phyloP scores from a whole-genome alignment of 805 yeast species.

The Blastobotrys terrestris region DNA sequence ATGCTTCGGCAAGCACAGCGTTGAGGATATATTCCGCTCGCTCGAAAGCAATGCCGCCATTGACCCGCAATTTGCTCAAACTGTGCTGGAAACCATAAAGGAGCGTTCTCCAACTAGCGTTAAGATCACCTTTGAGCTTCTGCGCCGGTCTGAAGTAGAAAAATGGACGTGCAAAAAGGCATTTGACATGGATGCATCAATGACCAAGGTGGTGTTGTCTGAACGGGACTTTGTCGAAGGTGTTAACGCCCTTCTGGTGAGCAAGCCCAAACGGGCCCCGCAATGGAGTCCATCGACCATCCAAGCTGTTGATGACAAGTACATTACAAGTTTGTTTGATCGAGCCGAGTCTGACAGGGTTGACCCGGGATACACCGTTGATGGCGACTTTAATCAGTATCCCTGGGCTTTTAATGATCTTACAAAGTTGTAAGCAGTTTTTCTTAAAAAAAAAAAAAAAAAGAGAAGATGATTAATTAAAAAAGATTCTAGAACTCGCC shows the following conservation, averaged over 20 bases:
- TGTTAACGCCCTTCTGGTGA: slow-evolving; percentile 36
- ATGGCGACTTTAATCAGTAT: not conserved
- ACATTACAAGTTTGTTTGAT: not conserved
- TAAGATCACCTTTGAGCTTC: slow-evolving; percentile 58
- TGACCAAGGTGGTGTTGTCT: slow-evolving; percentile 69
- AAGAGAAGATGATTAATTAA: not conserved
- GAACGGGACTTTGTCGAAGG: slow-evolving; percentile 46
- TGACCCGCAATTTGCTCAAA: slow-evolving; percentile 50
- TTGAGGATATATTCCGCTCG: slow-evolving; percentile 48
- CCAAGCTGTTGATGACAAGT: slow-evolving; percentile 24
- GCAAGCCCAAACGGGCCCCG: slow-evolving; percentile 50
- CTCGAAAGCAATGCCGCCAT: slow-evolving; percentile 40
- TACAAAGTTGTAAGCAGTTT: not conserved
- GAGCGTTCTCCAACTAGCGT: slow-evolving; percentile 70
- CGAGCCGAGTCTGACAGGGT: not conserved
- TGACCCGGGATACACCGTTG: not conserved
- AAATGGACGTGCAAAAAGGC: slow-evolving; percentile 54
- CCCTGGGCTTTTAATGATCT: not conserved
- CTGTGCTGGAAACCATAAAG: slow-evolving; percentile 47
- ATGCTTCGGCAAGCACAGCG: slow-evolving; percentile 46
- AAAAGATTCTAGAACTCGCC: slow-evolving; percentile 52
- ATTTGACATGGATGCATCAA: slow-evolving; percentile 59
- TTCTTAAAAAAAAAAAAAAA: too few relatives aligned
- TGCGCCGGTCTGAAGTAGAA: slow-evolving; percentile 46
- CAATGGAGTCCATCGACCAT: slow-evolving; percentile 41